phyloP scores from a whole-genome alignment of 2,329 filamentous ascomycete genomes.

The Chaetomium sp. region DNA sequence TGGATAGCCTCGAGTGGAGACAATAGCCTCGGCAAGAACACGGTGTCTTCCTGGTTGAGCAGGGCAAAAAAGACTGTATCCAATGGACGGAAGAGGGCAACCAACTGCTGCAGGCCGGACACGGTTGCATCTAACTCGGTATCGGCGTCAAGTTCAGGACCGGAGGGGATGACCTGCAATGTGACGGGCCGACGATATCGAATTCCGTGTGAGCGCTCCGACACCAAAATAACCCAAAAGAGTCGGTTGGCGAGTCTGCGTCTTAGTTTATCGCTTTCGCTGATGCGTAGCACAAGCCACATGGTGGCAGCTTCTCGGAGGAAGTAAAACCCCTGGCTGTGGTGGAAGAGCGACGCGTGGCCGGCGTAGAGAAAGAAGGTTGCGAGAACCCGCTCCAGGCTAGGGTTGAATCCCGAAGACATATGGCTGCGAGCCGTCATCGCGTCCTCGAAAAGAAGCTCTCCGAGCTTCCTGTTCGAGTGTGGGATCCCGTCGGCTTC shows the following conservation, averaged over 20 bases:
- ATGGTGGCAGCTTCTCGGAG: conserved; percentile 14
- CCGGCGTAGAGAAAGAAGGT: conserved; percentile 21
- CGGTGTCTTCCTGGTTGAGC: conserved; percentile 15
- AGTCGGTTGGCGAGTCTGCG: conserved; percentile 12
- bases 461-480: background rate
- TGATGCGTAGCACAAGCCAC: conserved; percentile 13
- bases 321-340: conserved; percentile 18
- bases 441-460: conserved; percentile 14
- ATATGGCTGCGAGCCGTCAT: conserved; percentile 2
- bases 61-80: conserved; percentile 17
- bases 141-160: conserved; percentile 3
- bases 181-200: conserved; percentile 18
- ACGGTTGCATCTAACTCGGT: background rate
- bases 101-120: conserved; percentile 4
- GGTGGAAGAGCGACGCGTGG: conserved; percentile 17
- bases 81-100: conserved; percentile 14
- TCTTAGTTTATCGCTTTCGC: background rate
- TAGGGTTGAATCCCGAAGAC: conserved; percentile 10
- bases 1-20: conserved; percentile 9
- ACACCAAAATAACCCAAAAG: conserved; percentile 17
- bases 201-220: conserved; percentile 18
- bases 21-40: background rate
- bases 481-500: conserved; percentile 15
- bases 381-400: conserved; percentile 12
- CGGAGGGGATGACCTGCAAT: conserved; percentile 8